Base-by-base conservation (phyloP, 1,284 basidiomycete genomes). In the Kalmanozyma brasiliensis region DNA sequence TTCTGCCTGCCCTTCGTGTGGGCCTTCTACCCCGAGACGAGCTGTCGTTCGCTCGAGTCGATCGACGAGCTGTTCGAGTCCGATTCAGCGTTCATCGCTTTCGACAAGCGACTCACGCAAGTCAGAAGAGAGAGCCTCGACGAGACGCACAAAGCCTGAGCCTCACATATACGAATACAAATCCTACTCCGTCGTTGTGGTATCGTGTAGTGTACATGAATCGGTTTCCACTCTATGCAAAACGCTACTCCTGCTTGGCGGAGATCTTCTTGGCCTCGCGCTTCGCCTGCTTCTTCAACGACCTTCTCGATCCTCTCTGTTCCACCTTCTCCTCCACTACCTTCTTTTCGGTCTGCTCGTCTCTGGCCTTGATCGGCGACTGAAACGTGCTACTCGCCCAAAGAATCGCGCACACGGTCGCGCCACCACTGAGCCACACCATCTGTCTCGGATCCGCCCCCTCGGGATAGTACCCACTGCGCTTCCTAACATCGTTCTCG, bases 401-500 rank as follows among this genome's bases (percentile, higher is more conserved):
- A 8, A 60, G 19, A 22, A 67, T 47, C 4, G 64, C 64, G 20
- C 49, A 61, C 34, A 66, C 36, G 1, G 51, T 32, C 14, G 52
- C 52, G 4, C 37, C 20, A 14, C 40, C 44, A 34, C 52, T 67
- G 29, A 62, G 36, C 17, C 32, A 46, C 8, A 68, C 59, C 42
- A 57, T 36, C 13, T 36, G 51, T 20, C 65, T 34, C 41, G 65
- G 58, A 38, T 68, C 65, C 19, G 53, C 36, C 8, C 34, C 48
- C 13, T 68, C 65, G 29, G 11, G n/a, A 19, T 68, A 68, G 22
- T 62, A 68, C 1, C 65, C 65, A 2, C 44, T 41, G 8, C 65
- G 33, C 52, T 62, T 68, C 49, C 51, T 57, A 38, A 68, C 61
- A 33, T 68, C 65, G 29, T 62, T 68, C 53, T 68, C 65, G 24